phyloP scores from a whole-genome alignment of 768 basidiomycete species.

The Leucogyrophana mollusca region DNA sequence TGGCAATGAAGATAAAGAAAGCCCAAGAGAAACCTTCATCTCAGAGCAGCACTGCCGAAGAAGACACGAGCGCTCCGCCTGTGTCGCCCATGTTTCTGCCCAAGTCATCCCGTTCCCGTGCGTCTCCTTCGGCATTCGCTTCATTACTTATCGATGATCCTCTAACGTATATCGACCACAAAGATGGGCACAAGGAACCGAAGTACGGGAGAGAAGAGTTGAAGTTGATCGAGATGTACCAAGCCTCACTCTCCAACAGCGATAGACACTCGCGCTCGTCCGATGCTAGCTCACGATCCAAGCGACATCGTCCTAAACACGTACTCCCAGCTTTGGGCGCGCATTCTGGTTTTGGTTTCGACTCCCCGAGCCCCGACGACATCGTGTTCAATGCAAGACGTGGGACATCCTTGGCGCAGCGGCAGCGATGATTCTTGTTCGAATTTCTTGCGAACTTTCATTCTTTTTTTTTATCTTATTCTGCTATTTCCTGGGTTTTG shows the following conservation, averaged over 20 bases:
- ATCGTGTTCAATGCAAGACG: slow-evolving; percentile 77
- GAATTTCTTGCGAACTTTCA: slow-evolving; percentile 1
- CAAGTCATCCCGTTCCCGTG: slow-evolving; percentile 55
- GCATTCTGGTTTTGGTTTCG: slow-evolving; percentile 59
- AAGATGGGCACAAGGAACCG: slow-evolving; percentile 29
- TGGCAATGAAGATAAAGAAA: slow-evolving; percentile 72
- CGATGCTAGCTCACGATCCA: slow-evolving; percentile 7
- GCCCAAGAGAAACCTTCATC: slow-evolving; percentile 44
- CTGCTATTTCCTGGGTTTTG: slow-evolving; percentile 12
- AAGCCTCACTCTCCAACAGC: slow-evolving; percentile 26
- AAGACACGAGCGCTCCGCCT: slow-evolving; percentile 33
- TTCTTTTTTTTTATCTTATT: slow-evolving; percentile 14
- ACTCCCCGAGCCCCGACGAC: slow-evolving; percentile 91
- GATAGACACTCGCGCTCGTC: slow-evolving; percentile 22
- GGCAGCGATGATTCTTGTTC: slow-evolving; percentile 21
- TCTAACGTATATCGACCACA: slow-evolving; percentile 37
- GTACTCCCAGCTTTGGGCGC: slow-evolving; percentile 35
- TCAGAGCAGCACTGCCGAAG: slow-evolving; percentile 35
- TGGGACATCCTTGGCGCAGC: slow-evolving; percentile 60
- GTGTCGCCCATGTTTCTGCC: slow-evolving; percentile 59
- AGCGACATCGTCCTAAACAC: slow-evolving; percentile 7
- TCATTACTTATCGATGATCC: slow-evolving; percentile 63
- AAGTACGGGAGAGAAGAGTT: slow-evolving; percentile 32
- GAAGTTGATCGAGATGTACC: slow-evolving; percentile 26
- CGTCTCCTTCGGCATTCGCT: slow-evolving; percentile 77